phyloP scores from a whole-genome alignment of 441 rosid species.

The Arabidopsis hybrid region DNA sequence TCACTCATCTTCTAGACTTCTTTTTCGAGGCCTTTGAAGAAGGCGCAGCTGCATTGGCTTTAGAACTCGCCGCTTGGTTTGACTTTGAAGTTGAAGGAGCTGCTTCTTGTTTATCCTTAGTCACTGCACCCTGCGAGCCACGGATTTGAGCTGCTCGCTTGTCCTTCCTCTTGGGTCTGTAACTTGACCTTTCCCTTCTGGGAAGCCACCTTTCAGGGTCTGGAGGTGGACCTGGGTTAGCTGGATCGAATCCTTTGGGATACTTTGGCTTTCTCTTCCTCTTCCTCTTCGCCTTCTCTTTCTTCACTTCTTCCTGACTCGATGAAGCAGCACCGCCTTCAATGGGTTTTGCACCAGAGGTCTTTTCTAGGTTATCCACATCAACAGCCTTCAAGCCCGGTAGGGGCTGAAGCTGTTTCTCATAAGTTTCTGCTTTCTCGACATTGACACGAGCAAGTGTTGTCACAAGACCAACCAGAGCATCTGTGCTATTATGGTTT shows the following conservation, averaged over 20 bases:
- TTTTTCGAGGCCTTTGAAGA: conserved; percentile 44
- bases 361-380: conserved; percentile 79
- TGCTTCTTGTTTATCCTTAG: conserved; percentile 76
- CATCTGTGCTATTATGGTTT: conserved; percentile 69
- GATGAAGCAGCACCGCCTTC: conserved; percentile 56
- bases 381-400: conserved; percentile 74
- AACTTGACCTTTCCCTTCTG: conserved; percentile 93
- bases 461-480: conserved; percentile 80
- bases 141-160: conserved; percentile 94
- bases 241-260: conserved; percentile 92
- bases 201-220: conserved; percentile 99
- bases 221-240: conserved; percentile 94
- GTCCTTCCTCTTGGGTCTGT: conserved; percentile 91
- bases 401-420: conserved; percentile 78
- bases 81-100: conserved; percentile 55
- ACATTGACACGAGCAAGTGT: conserved; percentile 79
- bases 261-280: conserved; percentile 97
- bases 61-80: conserved; percentile 50
- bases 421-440: conserved; percentile 86
- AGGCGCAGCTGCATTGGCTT: conserved; percentile 45
- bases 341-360: conserved; percentile 84
- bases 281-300: conserved; percentile 88
- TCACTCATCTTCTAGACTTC: conserved; percentile 44
- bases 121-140: conserved; percentile 92
- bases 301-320: conserved; percentile 65